Conservation (phyloP, 2,329 filamentous ascomycete species). For the Fusarium coicis region DNA sequence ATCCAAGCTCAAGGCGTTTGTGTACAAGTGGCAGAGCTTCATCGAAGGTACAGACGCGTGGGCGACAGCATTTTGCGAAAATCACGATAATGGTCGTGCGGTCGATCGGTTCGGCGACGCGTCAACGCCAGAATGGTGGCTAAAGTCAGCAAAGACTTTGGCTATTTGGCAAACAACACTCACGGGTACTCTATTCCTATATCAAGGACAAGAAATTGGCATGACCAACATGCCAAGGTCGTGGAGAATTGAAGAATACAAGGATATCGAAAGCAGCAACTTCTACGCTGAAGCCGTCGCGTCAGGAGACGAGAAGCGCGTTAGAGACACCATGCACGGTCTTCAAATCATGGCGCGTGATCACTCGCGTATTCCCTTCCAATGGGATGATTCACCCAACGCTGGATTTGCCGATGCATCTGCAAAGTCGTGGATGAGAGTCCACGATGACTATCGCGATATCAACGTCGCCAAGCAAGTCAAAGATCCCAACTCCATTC, state of each 20-base stretch:
- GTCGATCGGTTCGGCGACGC: conserved; percentile 65
- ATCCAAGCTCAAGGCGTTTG: conserved; percentile 55
- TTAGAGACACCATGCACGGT: conserved; percentile 60
- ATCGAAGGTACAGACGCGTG: conserved; percentile 63
- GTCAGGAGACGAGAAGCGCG: conserved; percentile 49
- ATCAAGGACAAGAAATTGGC: conserved; percentile 71
- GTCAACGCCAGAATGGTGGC: conserved; percentile 56
- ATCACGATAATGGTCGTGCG: conserved; percentile 70
- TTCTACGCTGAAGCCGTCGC: conserved; percentile 59
- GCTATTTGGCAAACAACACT: conserved; percentile 61
- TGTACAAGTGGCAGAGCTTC: conserved; percentile 61
- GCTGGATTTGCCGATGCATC: conserved; percentile 67
- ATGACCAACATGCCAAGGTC: conserved; percentile 65
- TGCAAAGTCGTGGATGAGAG: conserved; percentile 72
- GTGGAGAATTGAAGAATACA: conserved; percentile 64
- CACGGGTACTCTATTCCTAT: conserved; percentile 66
- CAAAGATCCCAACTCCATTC: conserved; percentile 58
- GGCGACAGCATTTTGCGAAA: conserved; percentile 71
- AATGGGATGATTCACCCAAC: conserved; percentile 68
- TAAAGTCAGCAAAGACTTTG: conserved; percentile 62
- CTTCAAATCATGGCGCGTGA: conserved; percentile 70
- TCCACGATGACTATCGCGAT: conserved; percentile 66
- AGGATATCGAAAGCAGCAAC: conserved; percentile 64
- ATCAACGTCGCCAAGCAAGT: conserved; percentile 67
- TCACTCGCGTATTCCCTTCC: conserved; percentile 72